phyloP scores from a whole-genome alignment of 805 yeast genomes.

The Naumovozyma castellii region DNA sequence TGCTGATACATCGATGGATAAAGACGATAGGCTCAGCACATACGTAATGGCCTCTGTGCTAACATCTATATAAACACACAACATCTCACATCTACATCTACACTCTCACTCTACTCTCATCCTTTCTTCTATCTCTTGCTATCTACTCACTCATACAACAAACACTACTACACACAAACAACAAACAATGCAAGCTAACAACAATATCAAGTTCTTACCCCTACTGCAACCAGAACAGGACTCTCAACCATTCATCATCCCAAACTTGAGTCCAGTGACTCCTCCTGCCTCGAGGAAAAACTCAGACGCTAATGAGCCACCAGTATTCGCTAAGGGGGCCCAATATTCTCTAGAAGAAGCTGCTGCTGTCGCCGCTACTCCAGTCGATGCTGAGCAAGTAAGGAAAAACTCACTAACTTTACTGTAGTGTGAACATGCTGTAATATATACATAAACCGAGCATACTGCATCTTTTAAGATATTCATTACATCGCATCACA shows the following conservation, averaged over 20 bases:
- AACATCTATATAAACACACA: neutral
- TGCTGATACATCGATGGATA: too few relatives aligned
- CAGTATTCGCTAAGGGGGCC: neutral
- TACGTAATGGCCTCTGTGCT: too few relatives aligned
- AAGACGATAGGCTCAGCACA: too few relatives aligned
- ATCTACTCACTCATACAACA: neutral
- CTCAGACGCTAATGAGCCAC: slow-evolving; percentile 13
- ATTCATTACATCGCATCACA: too few relatives aligned
- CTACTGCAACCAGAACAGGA: slow-evolving; percentile 40
- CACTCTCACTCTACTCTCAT: neutral
- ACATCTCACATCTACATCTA: neutral
- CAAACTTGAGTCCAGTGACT: slow-evolving; percentile 51
- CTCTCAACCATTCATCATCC: slow-evolving; percentile 56
- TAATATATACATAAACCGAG: neutral
- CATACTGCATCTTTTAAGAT: too few relatives aligned
- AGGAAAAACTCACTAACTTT: slow-evolving; percentile 8
- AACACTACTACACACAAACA: neutral
- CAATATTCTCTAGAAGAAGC: too few relatives aligned
- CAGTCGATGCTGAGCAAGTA: neutral
- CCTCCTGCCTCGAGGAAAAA: slow-evolving; percentile 27
- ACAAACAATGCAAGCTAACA: slow-evolving; percentile 1
- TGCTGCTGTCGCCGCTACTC: neutral
- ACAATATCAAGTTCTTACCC: slow-evolving; percentile 34
- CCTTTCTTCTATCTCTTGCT: neutral
- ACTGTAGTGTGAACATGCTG: neutral